A percentile compares a stretch with the other conserved stretches of the same genome.
Evolutionary conservation across 2,329 filamentous ascomycete species (phyloP).

Genomic region (Penicillium sp.): DNA sequence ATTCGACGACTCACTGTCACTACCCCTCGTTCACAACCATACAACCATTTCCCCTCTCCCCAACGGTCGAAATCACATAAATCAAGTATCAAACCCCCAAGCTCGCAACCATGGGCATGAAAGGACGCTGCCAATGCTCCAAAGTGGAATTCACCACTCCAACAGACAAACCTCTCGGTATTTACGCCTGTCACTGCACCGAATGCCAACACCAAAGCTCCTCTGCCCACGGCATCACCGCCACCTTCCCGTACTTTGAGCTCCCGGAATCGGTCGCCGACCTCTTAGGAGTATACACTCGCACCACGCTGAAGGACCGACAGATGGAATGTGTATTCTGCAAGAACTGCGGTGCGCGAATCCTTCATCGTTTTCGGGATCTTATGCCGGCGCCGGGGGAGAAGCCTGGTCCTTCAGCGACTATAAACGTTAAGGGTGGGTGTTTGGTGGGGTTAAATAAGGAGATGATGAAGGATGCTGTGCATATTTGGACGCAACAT

Average conservation of each 20-base stretch:
- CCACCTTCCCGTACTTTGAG: conserved; percentile 69
- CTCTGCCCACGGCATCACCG: conserved; percentile 69
- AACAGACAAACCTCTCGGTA: conserved; percentile 60
- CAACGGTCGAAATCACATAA: neutral
- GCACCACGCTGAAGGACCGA: conserved; percentile 61
- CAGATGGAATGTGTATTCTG: conserved; percentile 69
- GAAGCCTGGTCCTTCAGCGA: conserved; percentile 41
- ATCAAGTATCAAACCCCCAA: neutral
- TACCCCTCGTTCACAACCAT: conserved; percentile 5
- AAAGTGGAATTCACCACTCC: conserved; percentile 66
- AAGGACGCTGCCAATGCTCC: conserved; percentile 68
- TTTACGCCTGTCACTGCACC: conserved; percentile 73
- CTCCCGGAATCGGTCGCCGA: conserved; percentile 48
- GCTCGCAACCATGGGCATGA: conserved; percentile 49
- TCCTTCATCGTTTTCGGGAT: conserved; percentile 58
- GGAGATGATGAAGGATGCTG: conserved; percentile 60
- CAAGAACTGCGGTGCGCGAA: conserved; percentile 65
- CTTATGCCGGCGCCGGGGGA: conserved; percentile 55
- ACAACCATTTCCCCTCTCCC: neutral
- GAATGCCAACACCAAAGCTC: conserved; percentile 68
- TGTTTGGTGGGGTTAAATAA: conserved; percentile 67
- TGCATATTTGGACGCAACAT: conserved; percentile 70
- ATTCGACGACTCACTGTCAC: neutral
- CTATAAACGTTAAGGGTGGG: conserved; percentile 69
- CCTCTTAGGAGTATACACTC: conserved; percentile 47